These are phyloP conservation scores for Leonotis leonurus DNA, from an alignment of 257 asterid genomes.

Conservation along the genomic window DNA sequence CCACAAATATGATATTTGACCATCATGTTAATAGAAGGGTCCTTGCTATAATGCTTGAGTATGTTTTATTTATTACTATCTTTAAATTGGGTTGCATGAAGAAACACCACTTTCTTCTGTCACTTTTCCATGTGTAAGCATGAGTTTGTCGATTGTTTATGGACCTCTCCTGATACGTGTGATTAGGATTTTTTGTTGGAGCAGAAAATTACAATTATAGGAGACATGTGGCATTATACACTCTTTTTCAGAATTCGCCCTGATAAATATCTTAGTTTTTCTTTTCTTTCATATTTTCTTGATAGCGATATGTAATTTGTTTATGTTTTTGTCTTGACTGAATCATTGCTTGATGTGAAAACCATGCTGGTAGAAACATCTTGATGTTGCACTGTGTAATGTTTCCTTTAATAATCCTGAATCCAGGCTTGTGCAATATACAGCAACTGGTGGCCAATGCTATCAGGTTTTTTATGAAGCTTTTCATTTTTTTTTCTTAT, in stretches of 20 bases:
- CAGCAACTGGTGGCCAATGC: conserved; percentile 97
- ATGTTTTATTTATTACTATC: background rate
- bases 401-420: background rate
- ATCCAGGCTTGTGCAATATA: conserved; percentile 93
- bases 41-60: conserved; percentile 7
- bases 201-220: background rate
- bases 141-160: background rate
- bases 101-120: background rate
- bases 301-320: background rate
- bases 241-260: background rate
- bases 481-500: background rate
- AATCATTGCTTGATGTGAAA: conserved; percentile 4
- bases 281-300: background rate
- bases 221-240: background rate
- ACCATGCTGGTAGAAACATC: conserved; percentile 8
- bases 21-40: background rate
- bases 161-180: background rate
- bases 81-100: background rate
- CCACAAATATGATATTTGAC: background rate
- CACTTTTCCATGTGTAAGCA: background rate
- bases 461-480: conserved; percentile 61
- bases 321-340: background rate
- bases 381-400: background rate
- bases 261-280: background rate
- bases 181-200: background rate